Base-by-base conservation (phyloP, 2,329 filamentous ascomycete species). In the Pseudocercospora fuligena region DNA sequence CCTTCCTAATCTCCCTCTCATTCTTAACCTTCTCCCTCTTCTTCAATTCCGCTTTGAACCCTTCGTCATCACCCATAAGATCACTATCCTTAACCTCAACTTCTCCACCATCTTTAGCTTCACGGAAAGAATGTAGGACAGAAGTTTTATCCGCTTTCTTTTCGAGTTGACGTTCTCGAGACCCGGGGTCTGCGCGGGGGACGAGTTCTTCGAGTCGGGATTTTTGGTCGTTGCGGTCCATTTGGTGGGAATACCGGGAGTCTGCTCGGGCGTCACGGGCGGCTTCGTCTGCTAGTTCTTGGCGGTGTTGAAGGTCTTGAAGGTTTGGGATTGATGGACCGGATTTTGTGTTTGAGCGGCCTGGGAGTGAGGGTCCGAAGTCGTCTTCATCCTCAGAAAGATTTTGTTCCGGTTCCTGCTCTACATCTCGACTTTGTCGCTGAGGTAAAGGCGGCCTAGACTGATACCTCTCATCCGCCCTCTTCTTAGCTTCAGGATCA, bases 161-260 rank as follows among this genome's bases (percentile, higher is more conserved):
- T 82, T 99, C 94, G 0, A 98, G 84, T 74, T 89, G 87, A 11
- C 94, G 89, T 80, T 97, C 94, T 54, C 89, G 89, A 0, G 91
- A 92, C 0, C 94, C 93, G 0, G 93, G 82, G 67, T 95, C 93
- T 0, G 94, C 92, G 11, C 92, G 91, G 0, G 94, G 94, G 0
- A 85, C 88, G 0, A 97, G 81, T 70, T 97, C 94, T 14, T 97
- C 92, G 0, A 95, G 84, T 0, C 87, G 86, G 63, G 91, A 90
- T 69, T 90, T 90, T 73, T 94, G 90, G 3, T 84, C 74, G 53
- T 84, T 83, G 2, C 90, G 87, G 70, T 95, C 90, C 14, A 82
- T 79, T 69, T 86, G 88, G 63, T 91, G 90, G 5, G 86, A 86
- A 16, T 83, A 81, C 4, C 88, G 88, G 1, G 92, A 82, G 53